A percentile compares a stretch with the other conserved stretches of the same genome.
These are phyloP conservation scores for Metarhizium anisopliae DNA, from an alignment of 2,329 filamentous ascomycete genomes.

Conservation along the genomic window DNA sequence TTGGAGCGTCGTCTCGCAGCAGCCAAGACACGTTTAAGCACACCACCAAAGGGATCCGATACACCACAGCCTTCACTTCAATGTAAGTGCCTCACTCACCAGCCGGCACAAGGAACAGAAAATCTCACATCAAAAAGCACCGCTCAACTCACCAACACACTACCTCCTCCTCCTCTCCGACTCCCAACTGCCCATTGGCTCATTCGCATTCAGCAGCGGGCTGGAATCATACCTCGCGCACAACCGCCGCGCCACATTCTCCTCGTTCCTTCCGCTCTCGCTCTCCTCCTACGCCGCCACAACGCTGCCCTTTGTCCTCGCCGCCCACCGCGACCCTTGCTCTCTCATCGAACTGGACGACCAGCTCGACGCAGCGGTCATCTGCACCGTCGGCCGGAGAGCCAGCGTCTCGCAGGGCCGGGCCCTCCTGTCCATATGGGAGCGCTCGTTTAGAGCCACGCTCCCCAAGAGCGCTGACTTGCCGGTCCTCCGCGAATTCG, in stretches of 20 bases:
- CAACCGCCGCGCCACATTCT: slow-evolving; percentile 37
- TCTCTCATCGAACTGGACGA: slow-evolving; percentile 57
- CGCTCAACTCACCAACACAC: slow-evolving; percentile 33
- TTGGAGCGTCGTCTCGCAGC: slow-evolving; percentile 44
- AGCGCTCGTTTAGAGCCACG: slow-evolving; percentile 51
- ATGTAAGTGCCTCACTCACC: background rate
- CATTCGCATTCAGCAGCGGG: slow-evolving; percentile 80
- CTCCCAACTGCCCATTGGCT: slow-evolving; percentile 72
- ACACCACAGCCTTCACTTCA: background rate
- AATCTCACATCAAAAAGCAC: background rate
- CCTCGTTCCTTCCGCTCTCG: slow-evolving; percentile 60
- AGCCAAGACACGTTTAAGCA: slow-evolving; percentile 33
- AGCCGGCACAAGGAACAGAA: background rate
- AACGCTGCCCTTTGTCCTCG: slow-evolving; percentile 65
- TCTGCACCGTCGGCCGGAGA: slow-evolving; percentile 70
- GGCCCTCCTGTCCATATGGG: slow-evolving; percentile 68
- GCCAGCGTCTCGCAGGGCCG: slow-evolving; percentile 69
- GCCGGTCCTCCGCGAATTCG: slow-evolving; percentile 25
- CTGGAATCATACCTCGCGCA: slow-evolving; percentile 77
- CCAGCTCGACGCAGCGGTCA: slow-evolving; percentile 63
- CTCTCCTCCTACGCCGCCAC: slow-evolving; percentile 63
- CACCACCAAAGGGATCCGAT: background rate
- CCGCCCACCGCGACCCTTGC: slow-evolving; percentile 49
- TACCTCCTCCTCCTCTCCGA: slow-evolving; percentile 71
- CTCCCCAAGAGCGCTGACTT: slow-evolving; percentile 18